Percentiles rank a stretch among this genome's conserved stretches.
These are phyloP conservation scores for Populus alba DNA, from an alignment of 345 rosid genomes.

Conservation along the genomic window DNA sequence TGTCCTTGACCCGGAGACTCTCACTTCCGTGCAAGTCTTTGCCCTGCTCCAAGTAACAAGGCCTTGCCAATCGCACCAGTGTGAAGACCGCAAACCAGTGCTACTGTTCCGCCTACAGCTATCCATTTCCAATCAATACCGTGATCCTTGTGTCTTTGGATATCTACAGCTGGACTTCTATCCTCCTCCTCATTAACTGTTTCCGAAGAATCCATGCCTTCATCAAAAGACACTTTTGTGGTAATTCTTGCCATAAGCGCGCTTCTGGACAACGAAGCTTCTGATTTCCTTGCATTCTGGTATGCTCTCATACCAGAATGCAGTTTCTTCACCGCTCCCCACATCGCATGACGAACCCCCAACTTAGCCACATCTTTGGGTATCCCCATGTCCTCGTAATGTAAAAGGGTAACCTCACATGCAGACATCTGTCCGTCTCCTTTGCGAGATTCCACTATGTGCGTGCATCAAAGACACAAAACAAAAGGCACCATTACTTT, in stretches of 20 bases:
- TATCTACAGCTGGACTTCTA: conserved; percentile 13
- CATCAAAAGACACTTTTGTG: conserved; percentile 52
- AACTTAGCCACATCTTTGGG: conserved; percentile 95
- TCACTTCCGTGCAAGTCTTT: conserved; percentile 77
- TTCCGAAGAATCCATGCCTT: conserved; percentile 40
- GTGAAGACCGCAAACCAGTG: conserved; percentile 72
- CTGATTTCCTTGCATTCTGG: conserved; percentile 68
- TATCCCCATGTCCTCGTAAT: conserved; percentile 95
- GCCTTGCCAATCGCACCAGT: conserved; percentile 69
- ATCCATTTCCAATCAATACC: conserved; percentile 93
- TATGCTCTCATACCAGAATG: conserved; percentile 81
- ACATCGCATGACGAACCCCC: conserved; percentile 94
- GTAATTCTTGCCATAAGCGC: conserved; percentile 70
- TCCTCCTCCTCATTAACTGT: conserved; percentile 41
- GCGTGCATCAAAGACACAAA: conserved; percentile 5
- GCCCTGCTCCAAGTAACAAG: conserved; percentile 75
- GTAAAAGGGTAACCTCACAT: conserved; percentile 84
- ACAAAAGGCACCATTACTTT: background rate
- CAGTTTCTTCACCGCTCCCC: conserved; percentile 92
- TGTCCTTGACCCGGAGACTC: background rate
- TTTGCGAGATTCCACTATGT: conserved; percentile 81
- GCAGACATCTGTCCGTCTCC: conserved; percentile 80
- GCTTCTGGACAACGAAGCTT: conserved; percentile 56
- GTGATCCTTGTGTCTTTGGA: conserved; percentile 38
- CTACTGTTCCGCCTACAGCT: conserved; percentile 72